Base-by-base conservation (phyloP, 768 basidiomycete species). In the Amanita pallidorosea region DNA sequence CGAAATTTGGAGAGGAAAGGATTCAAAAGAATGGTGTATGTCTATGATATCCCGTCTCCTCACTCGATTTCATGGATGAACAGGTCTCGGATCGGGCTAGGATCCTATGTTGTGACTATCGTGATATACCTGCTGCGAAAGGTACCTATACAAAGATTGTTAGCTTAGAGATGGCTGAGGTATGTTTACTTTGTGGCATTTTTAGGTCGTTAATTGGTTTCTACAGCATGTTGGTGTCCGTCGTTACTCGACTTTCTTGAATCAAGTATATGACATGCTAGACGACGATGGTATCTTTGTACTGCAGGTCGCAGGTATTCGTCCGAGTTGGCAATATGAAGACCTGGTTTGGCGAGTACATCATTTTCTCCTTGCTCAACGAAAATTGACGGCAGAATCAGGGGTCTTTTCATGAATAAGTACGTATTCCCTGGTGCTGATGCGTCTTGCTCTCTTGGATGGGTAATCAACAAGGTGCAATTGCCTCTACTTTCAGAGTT, bases 381-480 rank as follows among this genome's bases (percentile, higher is more conserved):
- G 5, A 20, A 8, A 46, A 56, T 12, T 52, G 45, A 13, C 34
- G 7, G 2, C 35, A 5, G 33, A 5, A 27, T 41, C 12, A 36
- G 85, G 88, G 93, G 92, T 57, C 75, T 94, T 20, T 95, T 94
- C 74, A 94, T 94, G 91, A 94, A 89, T 79, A 93, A 93, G 62
- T 98, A 99, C 57, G 70, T 99, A 63, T 99, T 99, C 84, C 95
- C 96, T 41, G 95, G 95, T 62, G 96, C 95, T 3, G 96, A 99
- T 60, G 96, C 96, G 0, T 90, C 85, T 2, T 91, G 91, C 66
- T 89, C 94, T 17, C 83, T 98, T 27, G 90, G 88, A 36, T 98
- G 95, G 95, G 92, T 96, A 51, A 76, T 99, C 54, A 77, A 70
- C 55, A 74, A 75, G 65, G 74, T 71, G 41, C 47, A 40, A 2